phyloP scores from a whole-genome alignment of 2,329 filamentous ascomycete genomes.

The Penicillium sp. region DNA sequence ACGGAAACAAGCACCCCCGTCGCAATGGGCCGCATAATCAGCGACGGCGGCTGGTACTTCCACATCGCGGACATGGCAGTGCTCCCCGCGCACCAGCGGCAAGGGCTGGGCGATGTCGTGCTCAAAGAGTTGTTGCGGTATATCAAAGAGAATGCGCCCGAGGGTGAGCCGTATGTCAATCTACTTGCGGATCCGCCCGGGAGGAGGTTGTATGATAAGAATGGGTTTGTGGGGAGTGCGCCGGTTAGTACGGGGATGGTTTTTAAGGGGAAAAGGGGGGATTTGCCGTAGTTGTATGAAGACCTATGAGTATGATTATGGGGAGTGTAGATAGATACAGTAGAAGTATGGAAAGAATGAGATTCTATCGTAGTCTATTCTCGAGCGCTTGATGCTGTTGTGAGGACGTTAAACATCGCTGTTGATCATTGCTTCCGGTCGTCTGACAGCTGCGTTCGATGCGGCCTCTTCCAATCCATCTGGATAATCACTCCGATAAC shows the following conservation, averaged over 20 bases:
- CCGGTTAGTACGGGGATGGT: constrained; percentile 47
- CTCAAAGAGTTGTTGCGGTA: constrained; percentile 49
- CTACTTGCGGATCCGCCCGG: constrained; percentile 54
- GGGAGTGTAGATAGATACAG: neutral
- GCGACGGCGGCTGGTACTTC: constrained; percentile 59
- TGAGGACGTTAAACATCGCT: neutral
- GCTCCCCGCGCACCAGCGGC: constrained; percentile 54
- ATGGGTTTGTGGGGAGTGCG: constrained; percentile 52
- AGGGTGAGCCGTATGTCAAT: constrained; percentile 46
- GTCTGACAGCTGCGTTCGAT: neutral
- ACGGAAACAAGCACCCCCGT: constrained; percentile 29
- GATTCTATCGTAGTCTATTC: neutral
- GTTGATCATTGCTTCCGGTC: neutral
- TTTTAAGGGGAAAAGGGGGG: neutral
- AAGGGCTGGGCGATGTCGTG: constrained; percentile 53
- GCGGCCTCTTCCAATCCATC: constrained; percentile 4
- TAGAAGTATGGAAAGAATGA: neutral
- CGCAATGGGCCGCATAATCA: constrained; percentile 58
- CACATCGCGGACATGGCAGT: constrained; percentile 57
- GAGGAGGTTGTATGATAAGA: constrained; percentile 50
- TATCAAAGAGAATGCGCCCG: constrained; percentile 47
- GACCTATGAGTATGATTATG: neutral
- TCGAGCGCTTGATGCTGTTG: neutral
- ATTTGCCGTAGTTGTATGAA: neutral
- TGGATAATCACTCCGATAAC: constrained; percentile 21